Conservation (phyloP, 306 rosid species). For the Quercus bicolor region DNA sequence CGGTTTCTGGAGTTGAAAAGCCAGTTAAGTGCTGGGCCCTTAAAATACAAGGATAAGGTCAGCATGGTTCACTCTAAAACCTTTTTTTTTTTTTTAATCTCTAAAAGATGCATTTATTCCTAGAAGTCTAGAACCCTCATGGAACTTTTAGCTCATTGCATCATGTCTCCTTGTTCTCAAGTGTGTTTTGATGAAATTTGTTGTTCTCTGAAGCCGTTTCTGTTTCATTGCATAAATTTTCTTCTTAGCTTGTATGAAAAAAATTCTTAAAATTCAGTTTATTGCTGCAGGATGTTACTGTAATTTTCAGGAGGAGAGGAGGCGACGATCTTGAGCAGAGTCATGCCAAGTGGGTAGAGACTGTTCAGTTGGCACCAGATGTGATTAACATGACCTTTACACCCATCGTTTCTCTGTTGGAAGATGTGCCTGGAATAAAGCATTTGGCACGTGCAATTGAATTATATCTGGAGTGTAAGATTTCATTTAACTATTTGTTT, state of each 20-base stretch:
- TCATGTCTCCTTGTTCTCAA: conserved; percentile 12
- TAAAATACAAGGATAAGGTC: conserved; percentile 97
- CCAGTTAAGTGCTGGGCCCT: conserved; percentile 53
- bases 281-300: conserved; percentile 85
- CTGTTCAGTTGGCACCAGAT: conserved; percentile 81
- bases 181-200: neutral
- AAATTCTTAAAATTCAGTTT: conserved; percentile 1
- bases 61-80: conserved; percentile 15
- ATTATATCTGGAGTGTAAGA: conserved; percentile 86
- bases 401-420: conserved; percentile 86
- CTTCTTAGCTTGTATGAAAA: neutral
- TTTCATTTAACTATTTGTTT: conserved; percentile 15
- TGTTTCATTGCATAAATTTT: conserved; percentile 14
- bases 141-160: conserved; percentile 1
- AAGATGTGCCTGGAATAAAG: conserved; percentile 77
- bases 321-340: conserved; percentile 99
- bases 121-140: neutral
- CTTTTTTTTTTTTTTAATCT: neutral
- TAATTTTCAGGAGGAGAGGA: conserved; percentile 96
- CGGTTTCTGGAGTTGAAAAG: conserved; percentile 62
- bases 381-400: conserved; percentile 93
- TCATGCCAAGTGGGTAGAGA: conserved; percentile 86
- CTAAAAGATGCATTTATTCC: neutral
- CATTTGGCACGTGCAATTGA: conserved; percentile 88
- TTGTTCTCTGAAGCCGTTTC: neutral